Base-by-base conservation (phyloP, 495 filamentous ascomycete species). In the Glutinoglossum americanum region DNA sequence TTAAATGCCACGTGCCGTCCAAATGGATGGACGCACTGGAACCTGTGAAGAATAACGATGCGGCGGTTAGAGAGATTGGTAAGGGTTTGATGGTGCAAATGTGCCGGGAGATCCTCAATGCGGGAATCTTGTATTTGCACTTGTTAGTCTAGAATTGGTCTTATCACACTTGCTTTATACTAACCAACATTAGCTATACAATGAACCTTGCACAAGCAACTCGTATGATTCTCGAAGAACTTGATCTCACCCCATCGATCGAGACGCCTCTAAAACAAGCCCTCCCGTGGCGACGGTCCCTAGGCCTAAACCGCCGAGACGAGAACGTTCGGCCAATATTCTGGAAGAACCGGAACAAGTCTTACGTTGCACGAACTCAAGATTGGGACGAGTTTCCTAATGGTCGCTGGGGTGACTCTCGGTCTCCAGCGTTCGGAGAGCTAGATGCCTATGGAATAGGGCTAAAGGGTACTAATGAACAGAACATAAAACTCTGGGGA, bases 321-420 rank as follows among this genome's bases (percentile, higher is more conserved):
- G 93, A 99, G 71, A 94, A 97, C 66, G 93, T 99, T 48, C 89
- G 93, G 48, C 93, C 93, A 6, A 94, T 99, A 64, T 99, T 97
- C 77, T 99, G 93, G 93, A 82, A 89, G 59, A 94, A 97, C 71
- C 82, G 93, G 26, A 90, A 96, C 65, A 85, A 88, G 57, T 94
- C 89, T 1, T 99, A 99, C 64, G 81, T 99, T 30, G 81, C 82
- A 37, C 86, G 93, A 55, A 99, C 93, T 4, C 88, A 96, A 66
- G 89, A 95, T 62, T 99, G 93, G 93, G 93, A 99, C 62, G 93
- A 99, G 66, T 99, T 94, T 64, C 93, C 93, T 48, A 99, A 99
- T 73, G 93, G 93, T 37, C 85, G 93, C 68, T 99, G 93, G 93
- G 94, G 93, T 68, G 93, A 99, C 69, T 87, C 89, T 35, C 79